Evolutionary conservation across 2,329 filamentous ascomycete genomes (phyloP).

Genomic region (Chaetomium strumarium): DNA sequence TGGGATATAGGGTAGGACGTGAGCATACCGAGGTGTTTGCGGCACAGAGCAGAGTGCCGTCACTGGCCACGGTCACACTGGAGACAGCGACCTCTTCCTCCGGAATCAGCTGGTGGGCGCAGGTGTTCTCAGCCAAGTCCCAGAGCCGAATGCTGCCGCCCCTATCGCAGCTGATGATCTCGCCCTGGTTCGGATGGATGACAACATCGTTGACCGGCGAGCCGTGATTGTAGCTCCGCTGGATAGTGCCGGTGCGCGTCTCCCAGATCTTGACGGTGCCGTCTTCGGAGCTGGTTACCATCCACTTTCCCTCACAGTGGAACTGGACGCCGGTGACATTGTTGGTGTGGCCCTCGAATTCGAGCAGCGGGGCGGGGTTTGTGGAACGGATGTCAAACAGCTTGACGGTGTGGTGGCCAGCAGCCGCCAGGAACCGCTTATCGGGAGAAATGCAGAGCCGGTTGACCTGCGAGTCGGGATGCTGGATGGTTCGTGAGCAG

Average conservation of each 20-base stretch:
- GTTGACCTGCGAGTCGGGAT: slow-evolving; percentile 97
- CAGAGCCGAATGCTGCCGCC: slow-evolving; percentile 90
- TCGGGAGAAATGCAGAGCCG: slow-evolving; percentile 97
- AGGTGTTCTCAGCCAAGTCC: slow-evolving; percentile 96
- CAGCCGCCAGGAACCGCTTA: slow-evolving; percentile 90
- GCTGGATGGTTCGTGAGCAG: slow-evolving; percentile 95
- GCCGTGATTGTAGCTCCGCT: slow-evolving; percentile 88
- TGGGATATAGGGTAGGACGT: neutral
- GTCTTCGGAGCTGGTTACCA: slow-evolving; percentile 97
- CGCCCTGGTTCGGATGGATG: slow-evolving; percentile 98
- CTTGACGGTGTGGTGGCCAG: slow-evolving; percentile 77
- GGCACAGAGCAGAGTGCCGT: slow-evolving; percentile 86
- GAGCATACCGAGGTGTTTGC: slow-evolving; percentile 75
- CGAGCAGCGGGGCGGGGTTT: slow-evolving; percentile 89
- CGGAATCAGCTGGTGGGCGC: slow-evolving; percentile 90
- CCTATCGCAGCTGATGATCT: slow-evolving; percentile 93
- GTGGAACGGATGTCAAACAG: slow-evolving; percentile 98
- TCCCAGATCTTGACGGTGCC: slow-evolving; percentile 98
- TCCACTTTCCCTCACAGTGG: slow-evolving; percentile 99
- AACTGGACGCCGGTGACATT: slow-evolving; percentile 97
- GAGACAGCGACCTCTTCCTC: slow-evolving; percentile 92
- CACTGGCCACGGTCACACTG: slow-evolving; percentile 91
- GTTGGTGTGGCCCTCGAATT: slow-evolving; percentile 90
- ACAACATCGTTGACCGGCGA: slow-evolving; percentile 93
- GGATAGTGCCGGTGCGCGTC: slow-evolving; percentile 75